These are phyloP conservation scores for Pleurotus ostreatus DNA, from an alignment of 768 basidiomycete genomes.

Conservation along the genomic window DNA sequence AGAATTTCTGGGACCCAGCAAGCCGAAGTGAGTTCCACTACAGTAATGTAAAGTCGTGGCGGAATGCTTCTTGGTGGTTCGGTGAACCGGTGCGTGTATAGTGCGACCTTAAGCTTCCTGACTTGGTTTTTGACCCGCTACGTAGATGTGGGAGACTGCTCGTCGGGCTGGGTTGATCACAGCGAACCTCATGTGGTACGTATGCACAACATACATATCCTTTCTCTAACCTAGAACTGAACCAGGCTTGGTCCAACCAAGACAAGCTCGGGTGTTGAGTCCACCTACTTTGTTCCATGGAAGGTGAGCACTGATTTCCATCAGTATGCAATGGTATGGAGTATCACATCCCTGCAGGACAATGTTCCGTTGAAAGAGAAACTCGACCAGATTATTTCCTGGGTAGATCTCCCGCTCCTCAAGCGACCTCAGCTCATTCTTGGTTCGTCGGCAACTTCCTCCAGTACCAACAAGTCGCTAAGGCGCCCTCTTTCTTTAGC, in stretches of 20 bases:
- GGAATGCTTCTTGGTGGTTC: slow-evolving; percentile 77
- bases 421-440: slow-evolving; percentile 74
- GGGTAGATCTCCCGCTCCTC: slow-evolving; percentile 76
- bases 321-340: too few species aligned
- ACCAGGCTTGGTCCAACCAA: slow-evolving; percentile 79
- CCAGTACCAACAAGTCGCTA: too few species aligned
- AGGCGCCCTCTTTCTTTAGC: slow-evolving; percentile 30
- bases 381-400: slow-evolving; percentile 68
- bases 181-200: slow-evolving; percentile 91
- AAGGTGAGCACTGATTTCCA: slow-evolving; percentile 33
- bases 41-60: slow-evolving; percentile 53
- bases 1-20: slow-evolving; percentile 88
- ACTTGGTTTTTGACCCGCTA: background rate
- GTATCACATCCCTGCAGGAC: slow-evolving; percentile 31
- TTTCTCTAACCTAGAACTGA: background rate
- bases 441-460: slow-evolving; percentile 30
- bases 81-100: slow-evolving; percentile 70
- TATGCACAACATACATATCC: slow-evolving; percentile 8
- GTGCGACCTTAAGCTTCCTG: background rate
- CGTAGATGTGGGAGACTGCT: slow-evolving; percentile 91
- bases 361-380: slow-evolving; percentile 65
- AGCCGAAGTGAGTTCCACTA: slow-evolving; percentile 67
- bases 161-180: slow-evolving; percentile 66
- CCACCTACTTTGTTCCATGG: slow-evolving; percentile 82
- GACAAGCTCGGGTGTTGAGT: slow-evolving; percentile 57